A percentile compares a stretch with the other conserved stretches of the same genome.
phyloP scores from a whole-genome alignment of 495 filamentous ascomycete species.

The Monascus purpureus region DNA sequence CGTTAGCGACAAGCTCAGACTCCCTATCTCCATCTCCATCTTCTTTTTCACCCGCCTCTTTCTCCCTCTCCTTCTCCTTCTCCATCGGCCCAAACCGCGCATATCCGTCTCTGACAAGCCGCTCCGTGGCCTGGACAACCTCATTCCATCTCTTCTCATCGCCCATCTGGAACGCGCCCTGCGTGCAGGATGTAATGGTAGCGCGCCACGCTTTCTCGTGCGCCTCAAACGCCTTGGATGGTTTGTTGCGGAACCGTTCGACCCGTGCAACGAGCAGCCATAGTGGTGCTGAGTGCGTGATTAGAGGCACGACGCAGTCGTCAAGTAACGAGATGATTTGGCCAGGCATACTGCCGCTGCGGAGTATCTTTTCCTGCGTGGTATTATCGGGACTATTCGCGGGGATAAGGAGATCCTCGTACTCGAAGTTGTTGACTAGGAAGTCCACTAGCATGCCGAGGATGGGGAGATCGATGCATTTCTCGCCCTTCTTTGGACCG shows the following conservation, averaged over 20 bases:
- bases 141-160: constrained; percentile 35
- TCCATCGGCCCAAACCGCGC: constrained; percentile 30
- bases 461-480: constrained; percentile 60
- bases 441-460: constrained; percentile 59
- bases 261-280: constrained; percentile 62
- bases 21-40: constrained; percentile 13
- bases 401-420: constrained; percentile 21
- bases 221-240: constrained; percentile 56
- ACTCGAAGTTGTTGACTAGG: constrained; percentile 38
- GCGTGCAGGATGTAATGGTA: constrained; percentile 36
- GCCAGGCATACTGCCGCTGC: constrained; percentile 30
- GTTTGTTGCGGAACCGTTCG: constrained; percentile 54
- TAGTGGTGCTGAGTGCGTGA: constrained; percentile 61
- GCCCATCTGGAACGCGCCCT: constrained; percentile 34
- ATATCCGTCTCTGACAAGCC: constrained; percentile 34
- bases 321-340: constrained; percentile 63
- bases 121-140: constrained; percentile 32
- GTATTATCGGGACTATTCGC: constrained; percentile 3
- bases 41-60: constrained; percentile 7
- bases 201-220: constrained; percentile 83
- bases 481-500: constrained; percentile 52
- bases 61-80: constrained; percentile 24
- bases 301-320: constrained; percentile 56
- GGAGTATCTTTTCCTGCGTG: constrained; percentile 15
- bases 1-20: constrained; percentile 29